Evolutionary conservation across 257 asterid species (phyloP).

Genomic region (Apocynum venetum): DNA sequence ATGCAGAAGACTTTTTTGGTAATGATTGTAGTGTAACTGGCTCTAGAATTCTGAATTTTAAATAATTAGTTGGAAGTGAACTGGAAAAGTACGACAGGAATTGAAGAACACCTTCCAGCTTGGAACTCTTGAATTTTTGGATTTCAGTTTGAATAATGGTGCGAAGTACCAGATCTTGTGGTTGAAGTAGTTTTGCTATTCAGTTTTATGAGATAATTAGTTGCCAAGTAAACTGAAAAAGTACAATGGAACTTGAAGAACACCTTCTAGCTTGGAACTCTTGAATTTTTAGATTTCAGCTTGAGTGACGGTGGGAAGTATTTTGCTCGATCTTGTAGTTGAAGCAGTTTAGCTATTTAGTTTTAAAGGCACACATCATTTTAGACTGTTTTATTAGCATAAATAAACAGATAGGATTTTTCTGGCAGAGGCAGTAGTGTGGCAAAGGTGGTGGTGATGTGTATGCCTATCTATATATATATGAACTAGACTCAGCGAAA

Average conservation of each 20-base stretch:
- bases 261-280: not conserved
- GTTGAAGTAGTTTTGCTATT: not conserved
- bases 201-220: not conserved
- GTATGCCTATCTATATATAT: not conserved
- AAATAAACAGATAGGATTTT: not conserved
- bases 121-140: not conserved
- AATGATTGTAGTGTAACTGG: not conserved
- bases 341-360: not conserved
- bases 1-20: not conserved
- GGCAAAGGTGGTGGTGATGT: not conserved
- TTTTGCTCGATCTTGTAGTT: not conserved
- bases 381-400: not conserved
- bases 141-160: slow-evolving; percentile 1
- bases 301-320: not conserved
- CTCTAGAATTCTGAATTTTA: not conserved
- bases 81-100: not conserved
- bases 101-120: not conserved
- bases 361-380: not conserved
- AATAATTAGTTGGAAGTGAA: not conserved
- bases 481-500: not conserved
- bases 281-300: not conserved
- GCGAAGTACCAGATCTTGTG: not conserved
- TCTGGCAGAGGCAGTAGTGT: not conserved
- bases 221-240: not conserved
- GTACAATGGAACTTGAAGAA: not conserved